These are phyloP conservation scores for Amanita rubescens DNA, from an alignment of 768 basidiomycete species.

Conservation along the genomic window DNA sequence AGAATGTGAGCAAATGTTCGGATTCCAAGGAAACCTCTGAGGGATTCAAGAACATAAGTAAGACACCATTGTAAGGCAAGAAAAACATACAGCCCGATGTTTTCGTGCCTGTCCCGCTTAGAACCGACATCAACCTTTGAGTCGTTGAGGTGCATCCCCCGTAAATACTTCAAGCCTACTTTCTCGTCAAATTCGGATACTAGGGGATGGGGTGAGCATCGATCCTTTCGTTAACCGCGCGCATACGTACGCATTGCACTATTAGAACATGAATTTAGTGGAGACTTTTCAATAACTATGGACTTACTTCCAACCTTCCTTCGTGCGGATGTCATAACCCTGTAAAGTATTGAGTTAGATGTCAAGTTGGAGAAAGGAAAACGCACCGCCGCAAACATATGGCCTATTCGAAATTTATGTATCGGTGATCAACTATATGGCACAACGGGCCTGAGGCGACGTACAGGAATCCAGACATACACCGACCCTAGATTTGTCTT, in stretches of 20 bases:
- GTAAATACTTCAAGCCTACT: constrained; percentile 66
- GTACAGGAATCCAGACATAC: constrained; percentile 84
- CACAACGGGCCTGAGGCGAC: constrained; percentile 12
- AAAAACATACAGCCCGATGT: constrained; percentile 65
- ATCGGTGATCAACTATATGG: background rate
- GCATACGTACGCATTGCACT: constrained; percentile 19
- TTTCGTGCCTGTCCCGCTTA: constrained; percentile 76
- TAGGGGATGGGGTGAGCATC: constrained; percentile 13
- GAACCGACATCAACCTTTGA: constrained; percentile 59
- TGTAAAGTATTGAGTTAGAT: constrained; percentile 16
- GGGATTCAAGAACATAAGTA: background rate
- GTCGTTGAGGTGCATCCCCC: constrained; percentile 84
- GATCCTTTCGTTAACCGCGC: background rate
- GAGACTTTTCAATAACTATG: background rate
- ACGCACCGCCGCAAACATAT: too few species aligned
- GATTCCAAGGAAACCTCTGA: constrained; percentile 63
- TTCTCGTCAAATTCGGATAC: constrained; percentile 61
- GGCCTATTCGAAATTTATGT: too few species aligned
- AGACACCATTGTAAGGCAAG: background rate
- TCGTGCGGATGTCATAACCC: constrained; percentile 79
- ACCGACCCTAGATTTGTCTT: constrained; percentile 69
- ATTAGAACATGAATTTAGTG: background rate
- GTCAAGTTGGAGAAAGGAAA: background rate
- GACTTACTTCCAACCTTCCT: constrained; percentile 64
- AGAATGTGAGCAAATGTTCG: constrained; percentile 58